phyloP scores from a whole-genome alignment of 345 rosid species.

The Aquilaria yunnanensis region DNA sequence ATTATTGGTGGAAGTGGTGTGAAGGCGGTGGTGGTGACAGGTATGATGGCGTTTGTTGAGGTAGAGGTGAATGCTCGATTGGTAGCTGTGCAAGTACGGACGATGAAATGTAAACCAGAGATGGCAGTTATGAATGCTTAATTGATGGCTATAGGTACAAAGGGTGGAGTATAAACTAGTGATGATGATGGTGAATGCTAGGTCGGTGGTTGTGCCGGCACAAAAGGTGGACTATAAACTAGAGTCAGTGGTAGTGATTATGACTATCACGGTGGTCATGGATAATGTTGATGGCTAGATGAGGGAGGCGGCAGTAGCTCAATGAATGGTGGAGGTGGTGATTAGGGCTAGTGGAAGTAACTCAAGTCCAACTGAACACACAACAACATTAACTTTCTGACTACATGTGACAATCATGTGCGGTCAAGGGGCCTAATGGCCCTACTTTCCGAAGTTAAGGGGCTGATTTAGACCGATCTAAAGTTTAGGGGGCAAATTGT shows the following conservation, averaged over 20 bases:
- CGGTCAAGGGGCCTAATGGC: no score
- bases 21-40: conserved; percentile 3
- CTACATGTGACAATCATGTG: no score
- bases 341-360: background rate
- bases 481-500: no score
- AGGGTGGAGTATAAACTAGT: conserved; percentile 14
- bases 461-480: no score
- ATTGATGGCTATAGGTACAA: conserved; percentile 19
- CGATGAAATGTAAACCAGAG: conserved; percentile 13
- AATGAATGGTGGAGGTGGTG: conserved; percentile 10
- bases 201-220: conserved; percentile 37
- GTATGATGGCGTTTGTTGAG: conserved; percentile 10
- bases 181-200: conserved; percentile 31
- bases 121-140: conserved; percentile 18
- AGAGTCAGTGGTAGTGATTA: background rate
- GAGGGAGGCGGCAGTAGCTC: conserved; percentile 1
- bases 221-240: conserved; percentile 21
- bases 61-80: conserved; percentile 11
- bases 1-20: conserved; percentile 45
- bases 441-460: no score
- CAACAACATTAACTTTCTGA: no score
- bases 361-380: no score
- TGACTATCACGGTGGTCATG: conserved; percentile 30
- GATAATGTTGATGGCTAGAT: conserved; percentile 15
- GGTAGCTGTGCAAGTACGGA: background rate